Conservation (phyloP, 2,329 filamentous ascomycete genomes). For the Aphanocladium album region DNA sequence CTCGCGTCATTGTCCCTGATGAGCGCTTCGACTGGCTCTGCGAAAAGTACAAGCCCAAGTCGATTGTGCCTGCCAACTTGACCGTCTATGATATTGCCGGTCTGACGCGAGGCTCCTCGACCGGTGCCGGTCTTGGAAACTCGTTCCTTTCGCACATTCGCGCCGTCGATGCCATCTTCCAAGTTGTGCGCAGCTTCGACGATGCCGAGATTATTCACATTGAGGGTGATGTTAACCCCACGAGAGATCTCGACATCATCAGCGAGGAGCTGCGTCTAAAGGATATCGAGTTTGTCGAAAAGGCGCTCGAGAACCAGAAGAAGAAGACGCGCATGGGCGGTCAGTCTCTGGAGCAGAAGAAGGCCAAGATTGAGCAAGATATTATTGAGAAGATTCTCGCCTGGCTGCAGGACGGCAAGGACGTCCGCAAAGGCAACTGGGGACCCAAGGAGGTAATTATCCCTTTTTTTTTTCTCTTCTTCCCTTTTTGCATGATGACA, state of each 20-base stretch:
- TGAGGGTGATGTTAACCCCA: conserved; percentile 95
- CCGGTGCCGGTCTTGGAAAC: conserved; percentile 95
- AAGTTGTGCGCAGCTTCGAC: conserved; percentile 95
- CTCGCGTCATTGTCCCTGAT: conserved; percentile 94
- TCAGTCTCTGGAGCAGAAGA: conserved; percentile 96
- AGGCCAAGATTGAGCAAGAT: conserved; percentile 88
- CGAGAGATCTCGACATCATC: conserved; percentile 93
- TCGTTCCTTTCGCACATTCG: conserved; percentile 98
- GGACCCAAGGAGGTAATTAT: conserved; percentile 83
- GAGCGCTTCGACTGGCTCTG: conserved; percentile 93
- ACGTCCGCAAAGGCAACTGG: conserved; percentile 90
- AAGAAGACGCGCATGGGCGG: conserved; percentile 95
- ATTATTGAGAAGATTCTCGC: conserved; percentile 86
- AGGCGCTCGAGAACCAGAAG: conserved; percentile 83
- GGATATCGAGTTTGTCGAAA: conserved; percentile 97
- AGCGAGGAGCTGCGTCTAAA: conserved; percentile 94
- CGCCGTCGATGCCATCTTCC: conserved; percentile 96
- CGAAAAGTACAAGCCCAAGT: conserved; percentile 97
- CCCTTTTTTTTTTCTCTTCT: conserved; percentile 17
- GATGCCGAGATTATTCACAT: conserved; percentile 99
- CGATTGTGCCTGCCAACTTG: conserved; percentile 90
- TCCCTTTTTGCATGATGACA: conserved; percentile 72
- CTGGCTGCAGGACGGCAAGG: conserved; percentile 81
- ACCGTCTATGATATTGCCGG: conserved; percentile 99
- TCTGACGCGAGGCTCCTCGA: conserved; percentile 91